Evolutionary conservation across 2,329 filamentous ascomycete genomes (phyloP).

Genomic region (Claviceps paspali): DNA sequence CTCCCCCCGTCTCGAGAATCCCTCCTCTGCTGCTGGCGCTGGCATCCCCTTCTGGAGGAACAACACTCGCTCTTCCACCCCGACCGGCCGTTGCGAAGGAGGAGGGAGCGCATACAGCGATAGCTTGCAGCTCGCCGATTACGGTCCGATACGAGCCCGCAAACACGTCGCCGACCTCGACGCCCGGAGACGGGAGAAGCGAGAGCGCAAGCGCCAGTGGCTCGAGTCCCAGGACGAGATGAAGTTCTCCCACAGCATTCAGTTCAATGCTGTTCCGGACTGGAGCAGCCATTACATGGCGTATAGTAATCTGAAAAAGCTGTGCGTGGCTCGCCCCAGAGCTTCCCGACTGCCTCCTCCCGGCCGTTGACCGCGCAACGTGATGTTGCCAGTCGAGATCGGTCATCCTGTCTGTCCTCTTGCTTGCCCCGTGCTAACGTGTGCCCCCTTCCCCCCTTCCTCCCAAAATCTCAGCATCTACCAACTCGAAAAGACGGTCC

Average conservation of each 20-base stretch:
- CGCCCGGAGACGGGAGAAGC: constrained; percentile 26
- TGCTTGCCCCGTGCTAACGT: not conserved
- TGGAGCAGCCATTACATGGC: constrained; percentile 98
- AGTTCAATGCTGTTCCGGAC: constrained; percentile 99
- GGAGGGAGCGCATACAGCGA: constrained; percentile 18
- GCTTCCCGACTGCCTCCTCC: no score
- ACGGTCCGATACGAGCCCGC: constrained; percentile 17
- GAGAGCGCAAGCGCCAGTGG: constrained; percentile 49
- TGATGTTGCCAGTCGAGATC: no score
- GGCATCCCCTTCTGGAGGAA: constrained; percentile 10
- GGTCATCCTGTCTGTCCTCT: not conserved
- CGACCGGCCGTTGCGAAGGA: constrained; percentile 16
- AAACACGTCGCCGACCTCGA: constrained; percentile 17
- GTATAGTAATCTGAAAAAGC: constrained; percentile 97
- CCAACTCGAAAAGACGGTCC: constrained; percentile 71
- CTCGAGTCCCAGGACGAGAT: constrained; percentile 70
- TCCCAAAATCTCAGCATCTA: constrained; percentile 73
- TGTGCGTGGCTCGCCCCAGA: constrained; percentile 41
- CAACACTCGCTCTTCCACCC: constrained; percentile 10
- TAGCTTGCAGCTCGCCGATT: constrained; percentile 30
- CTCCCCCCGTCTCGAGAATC: constrained; percentile 15
- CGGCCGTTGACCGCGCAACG: not conserved
- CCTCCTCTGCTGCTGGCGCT: constrained; percentile 24
- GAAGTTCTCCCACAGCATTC: constrained; percentile 99
- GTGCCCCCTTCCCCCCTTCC: no score